These are phyloP conservation scores for Paxillus ammoniavirescens DNA, from an alignment of 768 basidiomycete species.

Conservation along the genomic window DNA sequence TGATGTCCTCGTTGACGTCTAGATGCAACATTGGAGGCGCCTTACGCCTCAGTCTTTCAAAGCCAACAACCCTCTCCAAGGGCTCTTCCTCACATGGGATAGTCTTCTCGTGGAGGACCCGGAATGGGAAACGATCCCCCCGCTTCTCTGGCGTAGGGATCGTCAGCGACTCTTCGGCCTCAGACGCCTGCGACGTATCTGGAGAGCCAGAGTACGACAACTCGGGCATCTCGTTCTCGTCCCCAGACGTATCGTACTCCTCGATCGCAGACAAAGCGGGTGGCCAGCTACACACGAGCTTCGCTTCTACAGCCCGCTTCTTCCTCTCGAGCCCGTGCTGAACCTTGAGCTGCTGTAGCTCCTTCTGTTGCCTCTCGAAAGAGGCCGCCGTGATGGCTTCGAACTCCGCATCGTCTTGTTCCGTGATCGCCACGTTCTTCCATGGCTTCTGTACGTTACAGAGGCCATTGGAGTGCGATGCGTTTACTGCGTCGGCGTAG, in stretches of 20 bases:
- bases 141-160: not conserved
- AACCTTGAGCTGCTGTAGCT: not conserved
- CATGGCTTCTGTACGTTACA: constrained; percentile 18
- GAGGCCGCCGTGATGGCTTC: not conserved
- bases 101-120: not conserved
- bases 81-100: not conserved
- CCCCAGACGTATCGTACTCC: not conserved
- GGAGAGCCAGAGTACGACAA: constrained; percentile 14
- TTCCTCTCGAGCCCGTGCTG: not conserved
- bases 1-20: not conserved
- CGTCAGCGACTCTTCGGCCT: constrained; percentile 4
- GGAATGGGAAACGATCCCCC: not conserved
- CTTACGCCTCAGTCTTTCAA: constrained; percentile 7
- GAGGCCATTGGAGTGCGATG: not conserved
- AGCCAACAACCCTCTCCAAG: constrained; percentile 5
- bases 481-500: constrained; percentile 1
- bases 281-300: constrained; percentile 23
- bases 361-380: not conserved
- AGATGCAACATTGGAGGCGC: not conserved
- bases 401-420: constrained; percentile 24
- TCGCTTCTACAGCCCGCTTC: not conserved
- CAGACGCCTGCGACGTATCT: constrained; percentile 2
- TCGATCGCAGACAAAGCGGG: constrained; percentile 9
- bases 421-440: constrained; percentile 29
- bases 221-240: constrained; percentile 6